Conservation (phyloP, 2,329 filamentous ascomycete species). For the Microdochium bolleyi region DNA sequence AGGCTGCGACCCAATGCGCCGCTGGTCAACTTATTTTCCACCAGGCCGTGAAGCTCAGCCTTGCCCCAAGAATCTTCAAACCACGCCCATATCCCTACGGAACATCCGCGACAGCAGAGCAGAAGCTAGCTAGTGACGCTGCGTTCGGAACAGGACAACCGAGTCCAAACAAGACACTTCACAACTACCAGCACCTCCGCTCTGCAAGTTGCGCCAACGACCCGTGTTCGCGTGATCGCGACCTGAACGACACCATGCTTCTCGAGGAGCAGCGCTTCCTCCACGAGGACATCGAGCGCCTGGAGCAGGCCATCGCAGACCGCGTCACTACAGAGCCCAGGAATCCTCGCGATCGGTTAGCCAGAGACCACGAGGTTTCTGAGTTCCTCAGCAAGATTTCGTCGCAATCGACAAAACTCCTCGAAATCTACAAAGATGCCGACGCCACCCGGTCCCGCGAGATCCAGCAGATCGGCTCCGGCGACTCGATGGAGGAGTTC, state of each 20-base stretch:
- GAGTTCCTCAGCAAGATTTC: constrained; percentile 84
- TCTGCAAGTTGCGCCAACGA: too few species aligned
- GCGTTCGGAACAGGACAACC: too few species aligned
- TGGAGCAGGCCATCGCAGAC: constrained; percentile 90
- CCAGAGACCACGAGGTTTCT: constrained; percentile 85
- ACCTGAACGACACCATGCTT: constrained; percentile 47
- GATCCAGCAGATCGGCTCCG: constrained; percentile 73
- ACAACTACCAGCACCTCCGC: too few species aligned
- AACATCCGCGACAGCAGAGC: too few species aligned
- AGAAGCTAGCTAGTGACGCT: too few species aligned
- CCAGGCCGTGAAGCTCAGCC: neutral
- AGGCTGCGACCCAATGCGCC: neutral
- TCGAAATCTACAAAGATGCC: constrained; percentile 78
- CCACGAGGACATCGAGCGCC: constrained; percentile 91
- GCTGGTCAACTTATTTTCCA: neutral
- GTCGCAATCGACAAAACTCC: constrained; percentile 70
- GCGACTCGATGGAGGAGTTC: constrained; percentile 85
- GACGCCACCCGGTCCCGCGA: constrained; percentile 67
- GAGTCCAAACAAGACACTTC: too few species aligned
- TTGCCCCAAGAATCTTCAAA: neutral
- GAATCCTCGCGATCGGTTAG: constrained; percentile 80
- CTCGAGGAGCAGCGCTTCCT: constrained; percentile 90
- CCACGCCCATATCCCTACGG: neutral
- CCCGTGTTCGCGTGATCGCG: neutral
- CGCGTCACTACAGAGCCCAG: constrained; percentile 82